Evolutionary conservation across 2,329 filamentous ascomycete genomes (phyloP).

Genomic region (Colletotrichum coccodes): DNA sequence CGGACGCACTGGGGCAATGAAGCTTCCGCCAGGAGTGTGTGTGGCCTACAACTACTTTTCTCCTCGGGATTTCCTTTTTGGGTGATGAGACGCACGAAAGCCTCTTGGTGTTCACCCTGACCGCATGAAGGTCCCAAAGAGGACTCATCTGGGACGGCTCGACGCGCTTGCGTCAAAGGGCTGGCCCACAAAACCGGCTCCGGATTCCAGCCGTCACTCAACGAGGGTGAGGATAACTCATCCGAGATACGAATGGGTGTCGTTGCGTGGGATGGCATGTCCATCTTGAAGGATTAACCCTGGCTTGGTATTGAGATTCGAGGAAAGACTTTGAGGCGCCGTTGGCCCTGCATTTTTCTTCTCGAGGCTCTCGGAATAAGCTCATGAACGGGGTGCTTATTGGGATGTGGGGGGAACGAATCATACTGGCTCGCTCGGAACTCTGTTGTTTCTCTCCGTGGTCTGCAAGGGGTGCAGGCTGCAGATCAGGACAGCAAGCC

Average conservation of each 20-base stretch:
- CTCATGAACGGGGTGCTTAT: constrained; percentile 11
- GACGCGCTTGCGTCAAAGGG: neutral
- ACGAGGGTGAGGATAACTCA: neutral
- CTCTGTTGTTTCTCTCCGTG: neutral
- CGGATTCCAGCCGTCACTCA: neutral
- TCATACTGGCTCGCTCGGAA: neutral
- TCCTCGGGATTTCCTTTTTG: constrained; percentile 15
- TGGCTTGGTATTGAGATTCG: neutral
- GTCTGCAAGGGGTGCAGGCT: neutral
- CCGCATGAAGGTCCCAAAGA: constrained; percentile 24
- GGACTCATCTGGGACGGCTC: constrained; percentile 2
- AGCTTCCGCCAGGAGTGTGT: constrained; percentile 14
- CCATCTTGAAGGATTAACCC: neutral
- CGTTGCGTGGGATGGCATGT: constrained; percentile 24
- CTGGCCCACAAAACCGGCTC: constrained; percentile 13
- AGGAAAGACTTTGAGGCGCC: neutral
- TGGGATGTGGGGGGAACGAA: constrained; percentile 1
- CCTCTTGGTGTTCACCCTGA: constrained; percentile 5
- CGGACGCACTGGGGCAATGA: constrained; percentile 3
- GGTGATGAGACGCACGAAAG: constrained; percentile 22
- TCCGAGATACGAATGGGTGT: neutral
- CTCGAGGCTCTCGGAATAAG: neutral
- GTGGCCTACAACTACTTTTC: constrained; percentile 21
- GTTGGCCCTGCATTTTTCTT: neutral
- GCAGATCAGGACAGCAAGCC: neutral